phyloP scores from a whole-genome alignment of 352 stramenopile species.

The Globisporangium recalcitrans region DNA sequence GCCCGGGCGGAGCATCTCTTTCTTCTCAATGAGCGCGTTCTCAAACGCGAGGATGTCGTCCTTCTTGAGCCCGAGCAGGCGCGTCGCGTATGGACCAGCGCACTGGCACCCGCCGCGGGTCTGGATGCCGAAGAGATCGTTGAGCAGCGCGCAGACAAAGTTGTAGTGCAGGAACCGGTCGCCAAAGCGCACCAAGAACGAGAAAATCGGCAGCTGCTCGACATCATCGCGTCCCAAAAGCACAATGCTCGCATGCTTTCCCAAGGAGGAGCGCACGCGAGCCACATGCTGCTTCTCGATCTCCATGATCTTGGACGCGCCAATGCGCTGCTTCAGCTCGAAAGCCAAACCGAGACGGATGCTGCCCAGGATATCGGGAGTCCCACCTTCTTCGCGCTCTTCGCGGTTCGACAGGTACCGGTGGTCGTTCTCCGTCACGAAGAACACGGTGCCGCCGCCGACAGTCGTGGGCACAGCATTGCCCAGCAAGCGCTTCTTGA shows the following conservation, averaged over 20 bases:
- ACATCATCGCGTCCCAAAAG: conserved; percentile 75
- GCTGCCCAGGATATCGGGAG: conserved; percentile 91
- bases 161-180: conserved; percentile 96
- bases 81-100: conserved; percentile 91
- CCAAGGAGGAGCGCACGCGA: conserved; percentile 36
- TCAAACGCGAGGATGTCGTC: conserved; percentile 67
- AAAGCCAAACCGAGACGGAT: conserved; percentile 91
- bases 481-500: conserved; percentile 76
- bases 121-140: conserved; percentile 97
- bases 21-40: conserved; percentile 82
- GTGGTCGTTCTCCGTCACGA: conserved; percentile 53
- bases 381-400: conserved; percentile 94
- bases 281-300: conserved; percentile 42
- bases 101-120: conserved; percentile 53
- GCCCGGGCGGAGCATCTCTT: conserved; percentile 92
- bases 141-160: conserved; percentile 96
- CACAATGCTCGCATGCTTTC: conserved; percentile 65
- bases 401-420: conserved; percentile 71
- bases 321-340: conserved; percentile 81
- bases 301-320: conserved; percentile 41
- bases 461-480: conserved; percentile 56
- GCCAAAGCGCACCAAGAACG: conserved; percentile 89
- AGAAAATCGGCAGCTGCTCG: conserved; percentile 90
- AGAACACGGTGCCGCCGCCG: conserved; percentile 46
- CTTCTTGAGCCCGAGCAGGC: conserved; percentile 87